phyloP scores from a whole-genome alignment of 495 filamentous ascomycete species.

The Apiosordaria backusii region DNA sequence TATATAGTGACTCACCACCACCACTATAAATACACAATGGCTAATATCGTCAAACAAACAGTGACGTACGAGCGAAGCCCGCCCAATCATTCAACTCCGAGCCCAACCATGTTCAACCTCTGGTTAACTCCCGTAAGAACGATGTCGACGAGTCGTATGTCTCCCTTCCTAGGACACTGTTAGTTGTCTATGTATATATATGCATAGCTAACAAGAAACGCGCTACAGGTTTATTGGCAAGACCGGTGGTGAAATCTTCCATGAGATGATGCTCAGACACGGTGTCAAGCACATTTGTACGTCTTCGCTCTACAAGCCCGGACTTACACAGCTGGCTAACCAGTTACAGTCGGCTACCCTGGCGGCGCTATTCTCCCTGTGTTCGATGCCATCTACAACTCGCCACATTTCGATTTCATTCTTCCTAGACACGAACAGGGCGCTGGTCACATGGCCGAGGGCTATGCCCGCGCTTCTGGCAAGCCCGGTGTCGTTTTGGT shows the following conservation, averaged over 20 bases:
- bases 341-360: conserved; percentile 60
- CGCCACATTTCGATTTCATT: conserved; percentile 71
- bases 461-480: conserved; percentile 70
- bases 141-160: conserved; percentile 75
- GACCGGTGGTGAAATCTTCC: conserved; percentile 95
- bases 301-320: conserved; percentile 35
- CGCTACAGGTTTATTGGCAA: conserved; percentile 78
- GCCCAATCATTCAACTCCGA: conserved; percentile 66
- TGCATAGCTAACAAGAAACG: conserved; percentile 27
- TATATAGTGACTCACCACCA: not conserved
- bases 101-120: conserved; percentile 62
- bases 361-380: conserved; percentile 81
- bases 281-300: conserved; percentile 87
- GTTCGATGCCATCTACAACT: conserved; percentile 80
- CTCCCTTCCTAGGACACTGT: conserved; percentile 19
- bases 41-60: conserved; percentile 28
- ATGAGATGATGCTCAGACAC: conserved; percentile 97
- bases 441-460: conserved; percentile 78
- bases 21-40: not conserved
- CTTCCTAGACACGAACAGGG: conserved; percentile 77
- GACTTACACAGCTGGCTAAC: conserved; percentile 20
- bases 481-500: conserved; percentile 75
- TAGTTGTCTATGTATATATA: conserved; percentile 6
- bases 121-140: conserved; percentile 56
- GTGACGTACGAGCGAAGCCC: conserved; percentile 49